Base-by-base conservation (phyloP, 768 basidiomycete genomes). In the Boletus reticulatus region DNA sequence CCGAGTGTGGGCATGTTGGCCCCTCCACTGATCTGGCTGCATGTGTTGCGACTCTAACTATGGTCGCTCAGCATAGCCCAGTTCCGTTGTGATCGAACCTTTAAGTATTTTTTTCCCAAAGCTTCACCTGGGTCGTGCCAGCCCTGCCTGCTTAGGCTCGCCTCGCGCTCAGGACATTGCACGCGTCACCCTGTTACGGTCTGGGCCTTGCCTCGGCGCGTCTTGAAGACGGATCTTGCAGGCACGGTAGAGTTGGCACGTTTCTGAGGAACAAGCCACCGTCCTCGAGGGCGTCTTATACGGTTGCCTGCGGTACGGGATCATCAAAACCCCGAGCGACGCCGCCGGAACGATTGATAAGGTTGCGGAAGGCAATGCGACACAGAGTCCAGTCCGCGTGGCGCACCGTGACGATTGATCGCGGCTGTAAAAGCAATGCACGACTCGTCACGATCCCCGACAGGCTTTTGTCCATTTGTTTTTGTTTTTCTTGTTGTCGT, bases 71-170 rank as follows among this genome's bases (percentile, higher is more conserved):
- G 67, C 69, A 70, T 67, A 62, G 69, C 71, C 69, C 52, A 56
- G 32, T 14, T 60, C 67, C 67, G 67, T 49, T 60, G 45, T 68
- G 66, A 69, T 68, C 71, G 69, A 72, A 69, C 50, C 42, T 55
- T 51, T 55, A 27, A 36, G 24, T 39, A 17, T 19, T 48, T 58
- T 44, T 56, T 63, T 61, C 61, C 62, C 62, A 60, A 42, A 52
- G 43, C 48, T 55, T 34, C 34, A 32, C 29, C 43, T 61, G 56
- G 66, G 38, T 58, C 53, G 55, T 46, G 24, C 27, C 27, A 36
- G 27, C 42, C 41, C 53, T 53, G 47, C 34, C 62, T 48, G 52
- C 51, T 57, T 56, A 36, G 55, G 55, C 37, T 56, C 7, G 29
- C 38, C 46, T 50, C 37, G 50, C 27, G 34, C 50, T 42, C 37